Evolutionary conservation across 2,329 filamentous ascomycete species (phyloP), one percentile per base, ranked within the genome.

Genomic region (Trichoderma breve): DNA sequence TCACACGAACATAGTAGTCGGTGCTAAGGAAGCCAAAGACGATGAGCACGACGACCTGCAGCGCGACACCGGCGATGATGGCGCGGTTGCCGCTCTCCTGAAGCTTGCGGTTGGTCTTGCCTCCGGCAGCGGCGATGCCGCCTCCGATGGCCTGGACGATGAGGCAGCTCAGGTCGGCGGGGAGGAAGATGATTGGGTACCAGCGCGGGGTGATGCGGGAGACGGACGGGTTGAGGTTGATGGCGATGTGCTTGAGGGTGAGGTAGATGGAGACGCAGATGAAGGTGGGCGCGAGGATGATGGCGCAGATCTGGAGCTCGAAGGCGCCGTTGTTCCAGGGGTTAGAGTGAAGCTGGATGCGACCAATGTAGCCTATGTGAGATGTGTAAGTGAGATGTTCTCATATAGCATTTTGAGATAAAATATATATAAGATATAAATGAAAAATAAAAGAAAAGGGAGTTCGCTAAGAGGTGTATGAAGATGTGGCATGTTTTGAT

Each of bases 261-360:
- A 91, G 85, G 81, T 91, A 91, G 79, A 91, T 86, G 76, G 84
- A 86, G 74, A 89, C 87, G 80, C 88, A 89, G 79, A 90, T 83
- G 72, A 91, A 84, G 34, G 89, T 88, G 3, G 87, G 87, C n/a
- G 82, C 86, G 65, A 89, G 83, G 79, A 89, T 87, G 80, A 89
- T 87, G 79, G 84, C 82, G 80, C 84, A 85, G 78, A 90, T 89
- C 73, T 90, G 87, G 60, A 87, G 84, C 78, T 89, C 80, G 80
- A 90, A 90, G 72, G 85, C 84, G 68, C 80, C 73, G 15, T 82
- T 76, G 79, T 87, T 81, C 85, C 86, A 91, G 4, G 88, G 87
- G 79, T 88, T 88, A 58, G 79, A 61, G 76, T 85, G 79, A 55
- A 90, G 82, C 26, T 85, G 80, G 57, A 86, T 80, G 67, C 88